Conservation (phyloP, 352 stramenopile genomes). For the Phytopythium boreale region DNA sequence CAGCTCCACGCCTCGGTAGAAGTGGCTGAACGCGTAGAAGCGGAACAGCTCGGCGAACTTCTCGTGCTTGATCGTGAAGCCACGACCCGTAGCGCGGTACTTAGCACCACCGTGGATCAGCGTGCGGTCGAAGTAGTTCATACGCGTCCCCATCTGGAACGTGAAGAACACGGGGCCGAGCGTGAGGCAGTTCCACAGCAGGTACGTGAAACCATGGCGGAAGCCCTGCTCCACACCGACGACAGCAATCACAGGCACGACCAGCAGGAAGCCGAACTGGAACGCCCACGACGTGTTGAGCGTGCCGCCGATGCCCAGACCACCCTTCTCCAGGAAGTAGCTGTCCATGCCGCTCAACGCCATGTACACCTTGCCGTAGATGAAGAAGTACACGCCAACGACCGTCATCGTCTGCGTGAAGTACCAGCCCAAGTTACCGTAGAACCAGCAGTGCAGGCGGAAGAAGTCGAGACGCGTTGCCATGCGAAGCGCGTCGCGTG, state of each 20-base stretch:
- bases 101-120: conserved; percentile 97
- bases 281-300: conserved; percentile 96
- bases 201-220: conserved; percentile 88
- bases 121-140: conserved; percentile 98
- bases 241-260: conserved; percentile 96
- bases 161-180: conserved; percentile 99
- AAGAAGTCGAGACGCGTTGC: conserved; percentile 96
- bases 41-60: conserved; percentile 97
- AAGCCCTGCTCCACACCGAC: conserved; percentile 97
- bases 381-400: conserved; percentile 97
- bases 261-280: conserved; percentile 95
- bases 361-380: conserved; percentile 97
- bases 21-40: conserved; percentile 97
- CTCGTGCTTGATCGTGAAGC: conserved; percentile 98
- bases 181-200: conserved; percentile 95
- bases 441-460: conserved; percentile 97
- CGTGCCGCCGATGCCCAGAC: conserved; percentile 92
- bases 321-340: conserved; percentile 89
- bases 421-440: conserved; percentile 98
- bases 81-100: conserved; percentile 97
- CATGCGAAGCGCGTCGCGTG: conserved; percentile 95
- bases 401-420: conserved; percentile 98
- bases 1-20: conserved; percentile 97
- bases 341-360: conserved; percentile 91
- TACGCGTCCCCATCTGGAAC: conserved; percentile 99